Conservation (phyloP, 495 filamentous ascomycete species). For the Xeromyces bisporus region DNA sequence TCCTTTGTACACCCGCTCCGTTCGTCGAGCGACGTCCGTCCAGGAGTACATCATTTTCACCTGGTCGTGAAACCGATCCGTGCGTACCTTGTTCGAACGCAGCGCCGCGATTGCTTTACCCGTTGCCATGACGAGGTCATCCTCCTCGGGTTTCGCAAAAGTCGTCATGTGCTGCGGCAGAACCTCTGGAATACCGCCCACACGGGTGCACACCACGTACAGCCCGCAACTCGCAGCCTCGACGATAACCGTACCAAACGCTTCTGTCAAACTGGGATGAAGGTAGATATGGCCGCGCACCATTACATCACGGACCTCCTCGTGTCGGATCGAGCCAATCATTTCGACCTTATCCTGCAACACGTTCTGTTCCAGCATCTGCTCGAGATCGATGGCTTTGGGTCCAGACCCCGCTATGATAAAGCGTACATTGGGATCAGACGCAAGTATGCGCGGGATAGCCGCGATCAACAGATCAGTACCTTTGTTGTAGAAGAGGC, state of each 20-base stretch:
- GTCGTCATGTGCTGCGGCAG: conserved; percentile 86
- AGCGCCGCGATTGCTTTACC: conserved; percentile 64
- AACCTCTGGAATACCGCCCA: conserved; percentile 93
- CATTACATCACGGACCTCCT: conserved; percentile 98
- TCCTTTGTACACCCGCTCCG: conserved; percentile 86
- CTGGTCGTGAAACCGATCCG: conserved; percentile 87
- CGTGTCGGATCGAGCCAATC: conserved; percentile 80
- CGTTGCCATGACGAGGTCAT: conserved; percentile 72
- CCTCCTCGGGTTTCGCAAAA: conserved; percentile 83
- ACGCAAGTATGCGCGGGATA: conserved; percentile 77
- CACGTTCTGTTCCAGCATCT: conserved; percentile 94
- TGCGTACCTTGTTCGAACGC: conserved; percentile 68
- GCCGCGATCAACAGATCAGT: conserved; percentile 88
- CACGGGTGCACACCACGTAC: conserved; percentile 90
- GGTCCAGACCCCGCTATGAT: conserved; percentile 92
- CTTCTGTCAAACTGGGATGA: conserved; percentile 86
- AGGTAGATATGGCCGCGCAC: conserved; percentile 91
- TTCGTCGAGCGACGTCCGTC: conserved; percentile 84
- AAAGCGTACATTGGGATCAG: conserved; percentile 85
- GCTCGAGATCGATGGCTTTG: conserved; percentile 92
- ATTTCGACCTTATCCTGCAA: conserved; percentile 86
- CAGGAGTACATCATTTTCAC: conserved; percentile 97
- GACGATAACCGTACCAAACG: conserved; percentile 93
- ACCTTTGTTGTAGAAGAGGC: conserved; percentile 97
- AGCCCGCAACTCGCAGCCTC: conserved; percentile 90